Evolutionary conservation across 23 red algal species (phyloP), one percentile per base, ranked within the genome.

Genomic region (Gracilaria caudata): DNA sequence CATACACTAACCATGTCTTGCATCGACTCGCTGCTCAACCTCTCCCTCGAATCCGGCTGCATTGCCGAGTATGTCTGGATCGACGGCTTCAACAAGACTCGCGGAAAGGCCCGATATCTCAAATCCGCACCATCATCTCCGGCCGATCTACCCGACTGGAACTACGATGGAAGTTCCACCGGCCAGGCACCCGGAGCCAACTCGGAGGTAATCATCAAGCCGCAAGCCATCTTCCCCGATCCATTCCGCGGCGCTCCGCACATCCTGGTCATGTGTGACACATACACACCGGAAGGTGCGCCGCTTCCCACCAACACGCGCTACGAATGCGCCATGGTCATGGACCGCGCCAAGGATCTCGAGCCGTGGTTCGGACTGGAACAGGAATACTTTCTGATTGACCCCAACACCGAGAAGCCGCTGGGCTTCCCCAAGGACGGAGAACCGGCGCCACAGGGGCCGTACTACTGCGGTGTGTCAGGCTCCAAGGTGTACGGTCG

Each of bases 31-130:
- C 82, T 94, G 28, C 24, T 65, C 37, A 77, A 94, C 26, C 57
- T 94, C 45, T 36, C 84, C 60, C 21, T 81, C 39, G 73, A 45
- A 17, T 34, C 29, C 56, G 73, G 68, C 39, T 82, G 64, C 68
- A 86, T 98, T 17, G 97, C 93, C 77, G 97, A 99, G 68, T 99
- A 99, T 68, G 90, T 99, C 36, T 99, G 97, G 97, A 86, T 99
- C 64, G 97, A 99, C 87, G 97, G 84, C 45, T 80, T 46, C 85
- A 60, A 73, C 78, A 81, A 79, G 45, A 86, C 94, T 20, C 91
- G 97, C 32, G 81, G 81, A 34, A 99, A 99, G 84, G 78, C 86
- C 28, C 53, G 93, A 23, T 77, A 76, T 17, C 86, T 95, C 59
- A 51, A 19, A 21, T 77, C 47, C 53, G 72, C 65, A 41, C 88